Evolutionary conservation across 352 stramenopile species (phyloP).

Genomic region (Thraustochytrium aureum): DNA sequence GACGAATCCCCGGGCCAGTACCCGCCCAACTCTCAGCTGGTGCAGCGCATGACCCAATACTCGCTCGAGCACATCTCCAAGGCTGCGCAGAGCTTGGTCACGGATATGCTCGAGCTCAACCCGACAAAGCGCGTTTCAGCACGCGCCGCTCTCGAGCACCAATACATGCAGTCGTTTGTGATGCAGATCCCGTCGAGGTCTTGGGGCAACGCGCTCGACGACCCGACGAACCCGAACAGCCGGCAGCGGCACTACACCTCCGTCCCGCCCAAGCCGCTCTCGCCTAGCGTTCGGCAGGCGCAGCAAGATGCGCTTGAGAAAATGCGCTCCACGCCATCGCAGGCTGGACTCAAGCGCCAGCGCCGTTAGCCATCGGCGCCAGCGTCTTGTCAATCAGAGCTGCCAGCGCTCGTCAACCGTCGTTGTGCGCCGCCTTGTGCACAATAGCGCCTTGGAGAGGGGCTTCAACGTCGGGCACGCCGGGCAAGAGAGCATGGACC

Average conservation of each 20-base stretch:
- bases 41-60: background rate
- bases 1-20: background rate
- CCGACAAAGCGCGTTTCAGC: slow-evolving; percentile 31
- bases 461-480: background rate
- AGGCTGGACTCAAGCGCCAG: too few species aligned
- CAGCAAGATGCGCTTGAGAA: background rate
- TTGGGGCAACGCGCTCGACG: slow-evolving; percentile 26
- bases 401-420: background rate
- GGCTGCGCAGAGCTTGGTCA: background rate
- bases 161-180: background rate
- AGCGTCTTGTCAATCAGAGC: background rate
- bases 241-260: background rate
- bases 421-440: background rate
- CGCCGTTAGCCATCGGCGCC: background rate
- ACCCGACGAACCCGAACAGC: background rate
- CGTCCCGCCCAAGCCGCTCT: slow-evolving; percentile 21
- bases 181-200: background rate
- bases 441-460: background rate
- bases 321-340: background rate
- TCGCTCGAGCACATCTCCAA: background rate
- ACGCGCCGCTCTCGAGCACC: background rate
- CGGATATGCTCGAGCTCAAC: slow-evolving; percentile 45
- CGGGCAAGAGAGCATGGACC: background rate
- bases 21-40: background rate
- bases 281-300: background rate